These are phyloP conservation scores for Mortierella alpina DNA, from an alignment of 192 early-diverging fungal species.

Conservation along the genomic window DNA sequence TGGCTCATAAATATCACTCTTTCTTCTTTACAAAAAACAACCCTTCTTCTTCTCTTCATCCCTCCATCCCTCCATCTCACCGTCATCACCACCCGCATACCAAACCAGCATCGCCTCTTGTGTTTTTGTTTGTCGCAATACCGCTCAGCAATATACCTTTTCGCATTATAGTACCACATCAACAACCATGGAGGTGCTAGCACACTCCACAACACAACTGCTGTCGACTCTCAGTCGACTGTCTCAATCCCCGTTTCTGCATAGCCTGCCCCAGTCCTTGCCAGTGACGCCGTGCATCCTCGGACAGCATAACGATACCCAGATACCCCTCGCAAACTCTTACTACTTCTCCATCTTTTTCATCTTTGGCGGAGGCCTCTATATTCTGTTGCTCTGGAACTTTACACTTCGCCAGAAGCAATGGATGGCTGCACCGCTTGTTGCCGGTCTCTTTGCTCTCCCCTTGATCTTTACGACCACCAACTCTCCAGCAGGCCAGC, in stretches of 20 bases:
- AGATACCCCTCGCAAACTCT: slow-evolving; percentile 22
- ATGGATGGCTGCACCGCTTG: slow-evolving; percentile 29
- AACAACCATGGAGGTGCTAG: slow-evolving; percentile 24
- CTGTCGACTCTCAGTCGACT: slow-evolving; percentile 20
- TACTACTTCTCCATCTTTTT: slow-evolving; percentile 46
- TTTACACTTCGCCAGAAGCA: slow-evolving; percentile 29
- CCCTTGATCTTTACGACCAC: slow-evolving; percentile 27
- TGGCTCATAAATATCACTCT: no score
- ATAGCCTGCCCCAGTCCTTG: slow-evolving; percentile 26
- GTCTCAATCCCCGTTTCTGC: slow-evolving; percentile 10
- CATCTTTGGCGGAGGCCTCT: slow-evolving; percentile 51
- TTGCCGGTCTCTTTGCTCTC: slow-evolving; percentile 9
- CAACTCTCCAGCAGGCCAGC: slow-evolving; percentile 19
- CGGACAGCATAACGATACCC: slow-evolving; percentile 4
- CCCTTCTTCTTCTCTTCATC: no score
- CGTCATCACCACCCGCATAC: neutral
- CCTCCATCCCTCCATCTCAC: neutral
- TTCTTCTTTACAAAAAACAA: no score
- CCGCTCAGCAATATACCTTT: no score
- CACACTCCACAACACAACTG: slow-evolving; percentile 10
- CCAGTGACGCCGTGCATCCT: slow-evolving; percentile 22
- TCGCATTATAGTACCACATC: no score
- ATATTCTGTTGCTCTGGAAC: slow-evolving; percentile 34
- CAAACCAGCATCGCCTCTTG: no score
- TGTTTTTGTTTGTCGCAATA: no score